These are phyloP conservation scores for Cokeromyces recurvatus DNA, from an alignment of 371 early-diverging fungal genomes.

Conservation along the genomic window DNA sequence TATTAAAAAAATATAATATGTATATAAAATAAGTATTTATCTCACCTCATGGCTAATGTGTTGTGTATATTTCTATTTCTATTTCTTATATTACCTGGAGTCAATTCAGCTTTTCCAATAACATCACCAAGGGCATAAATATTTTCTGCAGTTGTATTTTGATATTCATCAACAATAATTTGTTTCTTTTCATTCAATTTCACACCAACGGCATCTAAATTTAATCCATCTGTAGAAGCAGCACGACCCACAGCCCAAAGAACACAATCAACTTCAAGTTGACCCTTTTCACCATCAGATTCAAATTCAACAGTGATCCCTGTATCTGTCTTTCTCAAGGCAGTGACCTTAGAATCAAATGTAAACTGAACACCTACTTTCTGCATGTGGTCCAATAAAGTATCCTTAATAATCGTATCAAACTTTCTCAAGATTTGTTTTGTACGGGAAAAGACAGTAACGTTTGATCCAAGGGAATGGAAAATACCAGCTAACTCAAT, in stretches of 20 bases:
- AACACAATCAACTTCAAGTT: constrained; percentile 60
- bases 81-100: too few relatives aligned
- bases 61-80: too few relatives aligned
- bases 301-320: constrained; percentile 43
- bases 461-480: constrained; percentile 76
- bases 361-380: constrained; percentile 69
- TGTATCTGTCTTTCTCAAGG: constrained; percentile 11
- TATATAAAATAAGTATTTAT: not conserved
- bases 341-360: constrained; percentile 52
- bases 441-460: constrained; percentile 80
- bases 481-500: constrained; percentile 95
- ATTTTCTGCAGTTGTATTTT: constrained; percentile 70
- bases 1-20: not conserved
- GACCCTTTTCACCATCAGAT: constrained; percentile 31
- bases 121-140: constrained; percentile 95
- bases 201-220: constrained; percentile 64
- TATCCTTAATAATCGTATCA: constrained; percentile 80
- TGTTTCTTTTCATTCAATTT: constrained; percentile 61
- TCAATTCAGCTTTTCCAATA: constrained; percentile 85
- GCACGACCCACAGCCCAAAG: constrained; percentile 78
- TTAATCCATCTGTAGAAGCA: constrained; percentile 65
- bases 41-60: too few relatives aligned
- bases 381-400: constrained; percentile 71
- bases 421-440: constrained; percentile 80
- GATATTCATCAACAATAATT: constrained; percentile 83